These are phyloP conservation scores for Metschnikowia kofuensis DNA, from an alignment of 805 yeast species.

Conservation along the genomic window DNA sequence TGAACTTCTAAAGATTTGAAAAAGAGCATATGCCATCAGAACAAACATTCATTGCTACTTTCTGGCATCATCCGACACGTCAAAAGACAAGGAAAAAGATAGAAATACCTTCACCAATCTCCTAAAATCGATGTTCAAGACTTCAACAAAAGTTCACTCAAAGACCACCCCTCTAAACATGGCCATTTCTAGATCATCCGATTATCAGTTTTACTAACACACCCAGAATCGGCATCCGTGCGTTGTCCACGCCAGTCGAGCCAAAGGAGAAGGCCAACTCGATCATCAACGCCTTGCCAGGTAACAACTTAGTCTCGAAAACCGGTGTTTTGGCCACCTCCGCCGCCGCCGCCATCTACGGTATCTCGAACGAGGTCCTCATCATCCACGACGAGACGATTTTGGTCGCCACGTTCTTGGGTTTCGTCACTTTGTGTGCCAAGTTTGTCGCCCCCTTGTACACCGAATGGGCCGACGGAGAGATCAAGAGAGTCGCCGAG, in stretches of 20 bases:
- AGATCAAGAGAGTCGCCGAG: conserved; percentile 75
- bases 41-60: too few relatives aligned
- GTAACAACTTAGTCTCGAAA: conserved; percentile 81
- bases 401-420: conserved; percentile 74
- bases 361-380: conserved; percentile 89
- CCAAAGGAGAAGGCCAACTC: conserved; percentile 91
- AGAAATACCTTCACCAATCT: too few relatives aligned
- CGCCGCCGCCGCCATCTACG: conserved; percentile 91
- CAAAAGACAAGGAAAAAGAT: too few relatives aligned
- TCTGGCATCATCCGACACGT: too few relatives aligned
- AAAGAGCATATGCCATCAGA: too few relatives aligned
- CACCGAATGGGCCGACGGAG: conserved; percentile 89
- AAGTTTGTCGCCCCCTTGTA: conserved; percentile 92
- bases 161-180: too few relatives aligned
- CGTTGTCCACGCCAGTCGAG: conserved; percentile 66
- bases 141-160: too few relatives aligned
- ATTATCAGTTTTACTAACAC: conserved; percentile 29
- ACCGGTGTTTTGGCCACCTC: conserved; percentile 94
- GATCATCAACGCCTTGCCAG: conserved; percentile 90
- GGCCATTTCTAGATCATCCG: too few relatives aligned
- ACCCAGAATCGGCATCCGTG: conserved; percentile 60
- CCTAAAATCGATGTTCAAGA: too few relatives aligned
- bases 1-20: too few relatives aligned
- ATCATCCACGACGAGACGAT: conserved; percentile 93
- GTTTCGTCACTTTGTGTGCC: conserved; percentile 71